Base-by-base conservation (phyloP, 331 rosid species). In the Malus hybrid region DNA sequence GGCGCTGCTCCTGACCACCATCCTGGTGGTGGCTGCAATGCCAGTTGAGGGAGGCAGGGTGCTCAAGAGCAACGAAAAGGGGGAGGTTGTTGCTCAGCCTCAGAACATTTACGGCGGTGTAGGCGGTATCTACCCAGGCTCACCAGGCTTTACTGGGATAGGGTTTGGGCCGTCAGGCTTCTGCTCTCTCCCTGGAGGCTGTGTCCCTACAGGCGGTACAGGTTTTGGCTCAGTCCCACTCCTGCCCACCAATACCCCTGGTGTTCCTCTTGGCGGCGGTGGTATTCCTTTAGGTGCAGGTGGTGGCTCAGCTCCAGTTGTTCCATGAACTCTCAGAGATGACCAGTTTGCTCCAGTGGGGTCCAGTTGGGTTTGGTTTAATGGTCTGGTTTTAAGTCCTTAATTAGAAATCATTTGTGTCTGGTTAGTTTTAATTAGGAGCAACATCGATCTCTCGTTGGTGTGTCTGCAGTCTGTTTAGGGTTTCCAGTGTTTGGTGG, bases 141-240 rank as follows among this genome's bases (percentile, higher is more conserved):
- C 97, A 0, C 89, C 97, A 0, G 89, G 86, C 10, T 80, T 82
- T 50, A 77, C 84, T 4, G 87, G 80, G 2, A n/a, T 84, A 1
- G 89, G 85, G 24, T 83, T 76, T 72, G 87, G 88, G 29, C 93
- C 93, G 18, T 70, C 80, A 0, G 89, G 88, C 48, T 79, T 89
- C 70, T 91, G 90, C 79, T 53, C 90, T 7, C 82, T 84, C 82
- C 95, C 97, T 2, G 93, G 91, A 32, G 84, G 88, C 5, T 89
- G 91, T 56, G 20, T 48, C 48, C 63, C 60, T 30, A 3, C 48
- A 10, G 48, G 48, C 48, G 48, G 48, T 42, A 42, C 48, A 42
- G 48, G 48, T 42, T 42, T 42, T 10, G 20, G 20, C 50, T 11
- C 72, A 19, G 72, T 52, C 48, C 79, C 74, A 10, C 33, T 48